Percentiles rank a stretch among this genome's conserved stretches.
Evolutionary conservation across 768 basidiomycete genomes (phyloP).

Genomic region (Collybia sordida): DNA sequence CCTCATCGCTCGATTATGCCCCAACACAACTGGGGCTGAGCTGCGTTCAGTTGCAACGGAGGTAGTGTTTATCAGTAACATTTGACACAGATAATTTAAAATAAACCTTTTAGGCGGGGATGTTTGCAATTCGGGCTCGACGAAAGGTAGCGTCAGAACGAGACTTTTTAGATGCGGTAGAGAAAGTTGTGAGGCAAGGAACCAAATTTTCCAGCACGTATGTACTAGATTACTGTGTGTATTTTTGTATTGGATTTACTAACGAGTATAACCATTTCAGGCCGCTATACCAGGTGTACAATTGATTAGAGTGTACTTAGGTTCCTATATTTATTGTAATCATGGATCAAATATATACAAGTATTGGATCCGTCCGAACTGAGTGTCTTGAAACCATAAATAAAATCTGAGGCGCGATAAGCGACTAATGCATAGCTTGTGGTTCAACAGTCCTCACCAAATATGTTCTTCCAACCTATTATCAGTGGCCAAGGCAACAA

Average conservation of each 20-base stretch:
- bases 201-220: conserved; percentile 98
- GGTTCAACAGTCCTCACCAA: too few species aligned
- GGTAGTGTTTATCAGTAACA: conserved; percentile 39
- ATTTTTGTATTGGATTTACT: conserved; percentile 7
- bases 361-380: conserved; percentile 3
- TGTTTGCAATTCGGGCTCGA: conserved; percentile 97
- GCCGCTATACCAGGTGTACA: conserved; percentile 92
- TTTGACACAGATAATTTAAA: conserved; percentile 2
- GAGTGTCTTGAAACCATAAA: background rate
- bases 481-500: conserved; percentile 7
- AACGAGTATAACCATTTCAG: conserved; percentile 33
- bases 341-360: too few species aligned
- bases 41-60: conserved; percentile 96
- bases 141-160: conserved; percentile 97
- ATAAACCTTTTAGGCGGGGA: conserved; percentile 73
- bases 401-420: background rate
- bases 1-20: conserved; percentile 94
- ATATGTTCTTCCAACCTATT: too few species aligned
- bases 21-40: conserved; percentile 99
- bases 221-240: conserved; percentile 33
- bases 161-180: conserved; percentile 96
- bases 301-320: conserved; percentile 46
- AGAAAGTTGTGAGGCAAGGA: conserved; percentile 97
- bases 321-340: conserved; percentile 6
- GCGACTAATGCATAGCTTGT: too few species aligned